Evolutionary conservation across 352 stramenopile genomes (phyloP).

Genomic region (Phytophthora uliginosa): DNA sequence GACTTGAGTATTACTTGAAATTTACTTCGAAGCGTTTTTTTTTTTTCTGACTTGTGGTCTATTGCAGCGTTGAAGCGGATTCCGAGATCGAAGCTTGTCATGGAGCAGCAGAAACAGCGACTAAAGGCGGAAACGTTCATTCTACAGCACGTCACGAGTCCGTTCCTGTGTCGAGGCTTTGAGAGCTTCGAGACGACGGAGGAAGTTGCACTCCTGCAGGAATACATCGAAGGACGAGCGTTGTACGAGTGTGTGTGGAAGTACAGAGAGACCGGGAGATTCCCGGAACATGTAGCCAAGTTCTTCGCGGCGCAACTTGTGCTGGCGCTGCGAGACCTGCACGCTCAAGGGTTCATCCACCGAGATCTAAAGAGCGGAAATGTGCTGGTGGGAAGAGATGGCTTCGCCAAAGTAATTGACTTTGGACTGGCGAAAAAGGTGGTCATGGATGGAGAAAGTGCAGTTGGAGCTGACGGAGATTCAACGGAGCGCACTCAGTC

Average conservation of each 20-base stretch:
- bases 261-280: conserved; percentile 44
- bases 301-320: conserved; percentile 80
- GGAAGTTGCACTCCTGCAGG: conserved; percentile 53
- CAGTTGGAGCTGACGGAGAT: background rate
- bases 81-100: conserved; percentile 41
- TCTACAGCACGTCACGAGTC: conserved; percentile 43
- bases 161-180: conserved; percentile 60
- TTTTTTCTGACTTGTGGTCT: conserved; percentile 1
- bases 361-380: conserved; percentile 89
- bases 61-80: conserved; percentile 73
- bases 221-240: conserved; percentile 67
- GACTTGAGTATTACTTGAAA: too few species aligned
- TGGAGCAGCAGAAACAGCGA: conserved; percentile 51
- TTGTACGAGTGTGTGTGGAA: conserved; percentile 83
- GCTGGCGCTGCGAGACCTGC: conserved; percentile 62
- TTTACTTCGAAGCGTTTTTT: background rate
- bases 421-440: conserved; percentile 71
- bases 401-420: conserved; percentile 75
- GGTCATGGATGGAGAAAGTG: background rate
- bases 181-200: conserved; percentile 38
- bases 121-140: conserved; percentile 58
- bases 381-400: conserved; percentile 53
- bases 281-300: conserved; percentile 65
- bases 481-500: conserved; percentile 39
- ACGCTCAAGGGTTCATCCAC: conserved; percentile 69